phyloP scores from a whole-genome alignment of 805 yeast species.

The Danielia reshetovae region DNA sequence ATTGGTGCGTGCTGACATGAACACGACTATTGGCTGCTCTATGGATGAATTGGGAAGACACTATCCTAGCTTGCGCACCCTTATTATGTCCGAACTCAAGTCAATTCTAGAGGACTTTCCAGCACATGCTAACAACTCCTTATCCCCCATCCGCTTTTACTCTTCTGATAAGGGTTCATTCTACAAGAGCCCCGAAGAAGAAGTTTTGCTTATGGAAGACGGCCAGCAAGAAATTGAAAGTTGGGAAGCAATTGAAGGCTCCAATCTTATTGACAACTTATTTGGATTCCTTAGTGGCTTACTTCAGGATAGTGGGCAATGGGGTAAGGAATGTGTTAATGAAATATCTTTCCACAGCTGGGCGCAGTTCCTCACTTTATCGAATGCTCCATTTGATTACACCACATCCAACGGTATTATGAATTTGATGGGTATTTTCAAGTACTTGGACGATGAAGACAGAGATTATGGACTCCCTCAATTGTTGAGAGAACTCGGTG shows the following conservation, averaged over 20 bases:
- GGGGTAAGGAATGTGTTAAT: constrained; percentile 39
- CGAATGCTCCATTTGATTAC: constrained; percentile 60
- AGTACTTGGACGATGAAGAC: constrained; percentile 52
- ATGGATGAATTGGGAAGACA: constrained; percentile 83
- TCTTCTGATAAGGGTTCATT: constrained; percentile 36
- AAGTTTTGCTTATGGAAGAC: constrained; percentile 39
- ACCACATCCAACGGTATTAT: constrained; percentile 50
- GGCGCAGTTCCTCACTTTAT: constrained; percentile 44
- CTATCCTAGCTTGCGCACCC: constrained; percentile 66
- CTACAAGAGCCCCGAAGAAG: constrained; percentile 40
- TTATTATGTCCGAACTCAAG: constrained; percentile 47
- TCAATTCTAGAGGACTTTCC: constrained; percentile 46
- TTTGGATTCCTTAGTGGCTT: constrained; percentile 49
- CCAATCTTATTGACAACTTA: constrained; percentile 48
- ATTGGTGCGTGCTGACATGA: constrained; percentile 45
- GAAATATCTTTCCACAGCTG: constrained; percentile 41
- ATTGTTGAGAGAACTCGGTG: constrained; percentile 31
- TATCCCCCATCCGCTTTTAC: constrained; percentile 41
- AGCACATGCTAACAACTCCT: constrained; percentile 25
- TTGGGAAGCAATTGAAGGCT: constrained; percentile 52
- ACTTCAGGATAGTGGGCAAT: constrained; percentile 47
- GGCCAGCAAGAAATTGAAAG: constrained; percentile 35
- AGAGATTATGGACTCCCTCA: constrained; percentile 44
- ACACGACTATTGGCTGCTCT: constrained; percentile 56
- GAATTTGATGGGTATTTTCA: constrained; percentile 51